Percentiles rank a stretch among this genome's conserved stretches.
Evolutionary conservation across 306 rosid genomes (phyloP).

Genomic region (Quercus glauca): DNA sequence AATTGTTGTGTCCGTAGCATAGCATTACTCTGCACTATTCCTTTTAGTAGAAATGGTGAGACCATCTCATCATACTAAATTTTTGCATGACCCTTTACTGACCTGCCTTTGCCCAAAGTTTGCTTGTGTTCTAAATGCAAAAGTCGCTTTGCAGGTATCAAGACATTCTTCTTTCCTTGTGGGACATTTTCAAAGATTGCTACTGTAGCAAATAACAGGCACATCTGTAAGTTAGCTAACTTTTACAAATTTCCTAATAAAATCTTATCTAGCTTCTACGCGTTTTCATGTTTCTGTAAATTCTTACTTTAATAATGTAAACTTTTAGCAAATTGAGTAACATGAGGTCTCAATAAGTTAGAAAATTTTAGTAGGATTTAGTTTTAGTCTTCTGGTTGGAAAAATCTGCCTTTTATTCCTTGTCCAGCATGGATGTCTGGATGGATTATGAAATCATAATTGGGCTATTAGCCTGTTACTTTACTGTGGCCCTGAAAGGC

Average conservation of each 20-base stretch:
- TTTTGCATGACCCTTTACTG: neutral
- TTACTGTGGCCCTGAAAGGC: neutral
- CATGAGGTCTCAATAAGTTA: neutral
- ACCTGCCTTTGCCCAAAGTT: neutral
- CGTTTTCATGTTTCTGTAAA: slow-evolving; percentile 17
- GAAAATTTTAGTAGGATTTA: neutral
- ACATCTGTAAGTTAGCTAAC: slow-evolving; percentile 68
- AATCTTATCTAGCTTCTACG: neutral
- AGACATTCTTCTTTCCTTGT: slow-evolving; percentile 90
- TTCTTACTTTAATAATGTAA: neutral
- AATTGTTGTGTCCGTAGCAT: too few species aligned
- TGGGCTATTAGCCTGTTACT: neutral
- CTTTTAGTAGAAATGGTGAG: neutral
- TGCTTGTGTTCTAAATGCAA: slow-evolving; percentile 10
- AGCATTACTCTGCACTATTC: neutral
- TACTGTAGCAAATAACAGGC: slow-evolving; percentile 75
- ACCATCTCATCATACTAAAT: neutral
- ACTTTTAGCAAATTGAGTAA: neutral
- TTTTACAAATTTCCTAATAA: neutral
- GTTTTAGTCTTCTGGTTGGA: neutral
- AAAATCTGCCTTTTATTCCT: slow-evolving; percentile 5
- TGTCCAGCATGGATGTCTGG: neutral
- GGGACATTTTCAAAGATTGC: slow-evolving; percentile 94
- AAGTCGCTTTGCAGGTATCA: slow-evolving; percentile 59
- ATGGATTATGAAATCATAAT: neutral